Conservation (phyloP, 768 basidiomycete species). For the Termitomyces sp. region DNA sequence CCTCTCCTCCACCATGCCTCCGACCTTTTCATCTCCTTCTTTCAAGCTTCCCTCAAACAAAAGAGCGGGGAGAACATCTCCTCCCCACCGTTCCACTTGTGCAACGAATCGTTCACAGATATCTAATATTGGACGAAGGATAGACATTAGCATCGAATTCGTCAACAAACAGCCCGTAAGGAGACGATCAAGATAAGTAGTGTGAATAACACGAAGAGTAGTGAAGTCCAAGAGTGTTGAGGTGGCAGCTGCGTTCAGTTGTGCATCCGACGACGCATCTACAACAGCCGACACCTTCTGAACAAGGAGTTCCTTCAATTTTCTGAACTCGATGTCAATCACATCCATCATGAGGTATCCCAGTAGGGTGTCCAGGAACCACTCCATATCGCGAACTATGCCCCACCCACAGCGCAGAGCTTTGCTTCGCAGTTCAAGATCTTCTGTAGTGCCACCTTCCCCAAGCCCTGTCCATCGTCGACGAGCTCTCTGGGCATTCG, state of each 20-base stretch:
- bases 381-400: constrained; percentile 81
- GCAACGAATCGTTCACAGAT: constrained; percentile 85
- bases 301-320: constrained; percentile 58
- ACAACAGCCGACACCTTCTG: constrained; percentile 19
- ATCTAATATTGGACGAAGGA: constrained; percentile 72
- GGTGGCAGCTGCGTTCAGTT: constrained; percentile 20
- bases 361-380: constrained; percentile 83
- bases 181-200: constrained; percentile 75
- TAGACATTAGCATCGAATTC: constrained; percentile 55
- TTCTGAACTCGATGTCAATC: constrained; percentile 76
- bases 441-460: constrained; percentile 79
- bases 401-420: constrained; percentile 84
- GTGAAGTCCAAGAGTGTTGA: constrained; percentile 72
- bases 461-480: constrained; percentile 84
- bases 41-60: constrained; percentile 76
- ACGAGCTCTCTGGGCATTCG: constrained; percentile 80
- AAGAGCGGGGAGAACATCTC: constrained; percentile 82
- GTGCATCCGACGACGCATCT: not conserved
- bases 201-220: constrained; percentile 78
- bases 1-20: constrained; percentile 70
- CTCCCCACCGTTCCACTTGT: constrained; percentile 89
- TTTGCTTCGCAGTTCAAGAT: constrained; percentile 56
- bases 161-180: constrained; percentile 77
- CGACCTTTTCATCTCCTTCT: constrained; percentile 56
- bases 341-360: constrained; percentile 91